phyloP scores from a whole-genome alignment of 2,329 filamentous ascomycete genomes.

The Thelonectria olida region DNA sequence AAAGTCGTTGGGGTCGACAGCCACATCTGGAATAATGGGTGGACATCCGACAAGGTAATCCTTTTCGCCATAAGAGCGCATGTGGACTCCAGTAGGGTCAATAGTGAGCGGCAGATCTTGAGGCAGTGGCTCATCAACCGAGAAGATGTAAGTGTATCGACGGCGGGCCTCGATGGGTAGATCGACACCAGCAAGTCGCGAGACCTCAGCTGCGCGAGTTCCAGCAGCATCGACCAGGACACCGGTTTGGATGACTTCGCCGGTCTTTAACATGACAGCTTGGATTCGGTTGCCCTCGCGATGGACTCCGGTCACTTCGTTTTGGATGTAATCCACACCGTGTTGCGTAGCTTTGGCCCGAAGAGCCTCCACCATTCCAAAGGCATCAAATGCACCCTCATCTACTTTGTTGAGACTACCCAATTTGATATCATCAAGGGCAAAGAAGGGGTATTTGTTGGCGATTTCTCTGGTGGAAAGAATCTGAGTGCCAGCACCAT shows the following conservation, averaged over 20 bases:
- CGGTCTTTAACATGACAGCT: constrained; percentile 14
- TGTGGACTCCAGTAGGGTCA: constrained; percentile 21
- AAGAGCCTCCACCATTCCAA: constrained; percentile 15
- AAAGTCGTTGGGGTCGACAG: constrained; percentile 13
- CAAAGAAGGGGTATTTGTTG: constrained; percentile 16
- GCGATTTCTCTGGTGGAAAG: constrained; percentile 11
- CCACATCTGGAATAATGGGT: constrained; percentile 7
- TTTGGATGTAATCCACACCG: constrained; percentile 17
- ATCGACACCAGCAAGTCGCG: constrained; percentile 2
- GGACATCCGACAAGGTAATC: constrained; percentile 22
- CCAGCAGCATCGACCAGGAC: constrained; percentile 11
- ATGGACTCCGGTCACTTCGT: constrained; percentile 14
- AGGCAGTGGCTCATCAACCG: constrained; percentile 13
- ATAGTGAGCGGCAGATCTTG: constrained; percentile 21
- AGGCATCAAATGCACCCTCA: constrained; percentile 21
- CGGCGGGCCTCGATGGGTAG: constrained; percentile 19
- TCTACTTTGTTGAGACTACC: constrained; percentile 21
- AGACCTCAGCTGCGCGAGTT: constrained; percentile 13
- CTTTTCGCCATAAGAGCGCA: constrained; percentile 16
- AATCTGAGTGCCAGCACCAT: constrained; percentile 16
- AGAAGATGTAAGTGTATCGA: constrained; percentile 23
- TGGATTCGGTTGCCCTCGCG: background rate
- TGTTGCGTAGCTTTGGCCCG: background rate
- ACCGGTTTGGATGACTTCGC: background rate
- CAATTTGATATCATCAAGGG: constrained; percentile 3